A percentile compares a stretch with the other conserved stretches of the same genome.
phyloP scores from a whole-genome alignment of 78 protist species.

The Creolimax fragrantissima region DNA sequence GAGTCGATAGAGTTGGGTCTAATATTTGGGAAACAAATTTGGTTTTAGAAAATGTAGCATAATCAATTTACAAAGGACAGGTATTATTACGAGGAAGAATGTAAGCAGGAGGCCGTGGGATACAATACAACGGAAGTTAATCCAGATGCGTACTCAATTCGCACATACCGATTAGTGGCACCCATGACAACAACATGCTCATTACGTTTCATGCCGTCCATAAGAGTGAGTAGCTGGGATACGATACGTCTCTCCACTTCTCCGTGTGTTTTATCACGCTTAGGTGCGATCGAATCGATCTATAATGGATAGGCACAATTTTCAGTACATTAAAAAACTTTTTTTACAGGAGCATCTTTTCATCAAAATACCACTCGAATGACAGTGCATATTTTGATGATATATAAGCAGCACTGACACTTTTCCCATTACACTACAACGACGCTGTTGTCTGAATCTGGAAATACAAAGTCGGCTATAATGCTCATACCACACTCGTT shows the following conservation, averaged over 20 bases:
- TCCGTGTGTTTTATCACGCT: slow-evolving; percentile 98
- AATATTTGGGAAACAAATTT: not conserved
- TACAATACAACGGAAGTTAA: not conserved
- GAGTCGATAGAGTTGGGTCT: slow-evolving; percentile 98
- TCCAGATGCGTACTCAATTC: not conserved
- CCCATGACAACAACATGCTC: slow-evolving; percentile 98
- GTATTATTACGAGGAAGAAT: not conserved
- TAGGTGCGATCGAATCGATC: slow-evolving; percentile 99
- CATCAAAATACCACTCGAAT: too few relatives aligned
- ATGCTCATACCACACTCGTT: too few relatives aligned
- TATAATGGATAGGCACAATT: too few relatives aligned
- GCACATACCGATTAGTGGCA: slow-evolving; percentile 97
- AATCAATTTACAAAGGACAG: not conserved
- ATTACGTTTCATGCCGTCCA: slow-evolving; percentile 99
- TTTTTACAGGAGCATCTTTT: too few relatives aligned
- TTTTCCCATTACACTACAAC: too few relatives aligned
- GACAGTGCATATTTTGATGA: too few relatives aligned
- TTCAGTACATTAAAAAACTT: too few relatives aligned
- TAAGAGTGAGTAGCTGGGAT: slow-evolving; percentile 98
- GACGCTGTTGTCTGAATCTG: too few relatives aligned
- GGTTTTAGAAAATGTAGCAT: not conserved
- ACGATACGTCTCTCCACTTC: slow-evolving; percentile 99
- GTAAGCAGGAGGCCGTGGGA: not conserved
- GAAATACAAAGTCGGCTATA: too few relatives aligned
- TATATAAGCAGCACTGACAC: too few relatives aligned